Evolutionary conservation across 257 asterid genomes (phyloP).

Genomic region (Cinchona pubescens): DNA sequence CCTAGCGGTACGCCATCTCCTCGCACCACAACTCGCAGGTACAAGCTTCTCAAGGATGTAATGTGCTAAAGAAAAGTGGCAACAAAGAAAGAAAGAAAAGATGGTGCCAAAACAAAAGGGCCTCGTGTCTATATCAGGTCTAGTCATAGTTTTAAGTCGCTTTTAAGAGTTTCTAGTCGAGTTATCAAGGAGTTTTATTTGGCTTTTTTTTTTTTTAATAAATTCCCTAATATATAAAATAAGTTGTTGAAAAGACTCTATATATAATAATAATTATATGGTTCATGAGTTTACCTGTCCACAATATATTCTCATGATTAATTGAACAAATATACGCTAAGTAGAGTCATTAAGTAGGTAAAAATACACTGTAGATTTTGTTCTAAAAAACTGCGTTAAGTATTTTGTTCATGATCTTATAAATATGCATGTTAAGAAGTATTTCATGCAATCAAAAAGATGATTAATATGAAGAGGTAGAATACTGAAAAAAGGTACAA

Average conservation of each 20-base stretch:
- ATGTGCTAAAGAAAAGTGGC: slow-evolving; percentile 59
- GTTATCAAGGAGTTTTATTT: slow-evolving; percentile 27
- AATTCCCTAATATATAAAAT: not conserved
- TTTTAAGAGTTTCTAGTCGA: slow-evolving; percentile 23
- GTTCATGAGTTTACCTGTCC: not conserved
- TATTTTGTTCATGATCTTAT: no score
- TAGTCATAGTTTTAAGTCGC: slow-evolving; percentile 37
- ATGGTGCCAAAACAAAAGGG: slow-evolving; percentile 2
- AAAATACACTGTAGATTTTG: no score
- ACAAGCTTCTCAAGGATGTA: slow-evolving; percentile 97
- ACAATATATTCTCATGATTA: not conserved
- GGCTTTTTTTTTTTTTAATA: no score
- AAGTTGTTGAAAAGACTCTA: not conserved
- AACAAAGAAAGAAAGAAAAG: not conserved
- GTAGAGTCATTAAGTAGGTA: no score
- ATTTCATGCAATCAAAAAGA: slow-evolving; percentile 10
- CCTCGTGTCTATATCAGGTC: slow-evolving; percentile 21
- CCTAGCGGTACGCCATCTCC: slow-evolving; percentile 52
- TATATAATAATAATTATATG: not conserved
- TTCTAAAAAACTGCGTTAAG: no score
- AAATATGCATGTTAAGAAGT: no score
- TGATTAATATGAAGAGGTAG: no score
- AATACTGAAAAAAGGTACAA: not conserved
- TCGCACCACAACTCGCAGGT: slow-evolving; percentile 70
- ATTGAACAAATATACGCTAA: no score